Percentiles rank a stretch among this genome's conserved stretches.
Evolutionary conservation across 129 eudicot genomes (phyloP).

Genomic region (Daucus carota): DNA sequence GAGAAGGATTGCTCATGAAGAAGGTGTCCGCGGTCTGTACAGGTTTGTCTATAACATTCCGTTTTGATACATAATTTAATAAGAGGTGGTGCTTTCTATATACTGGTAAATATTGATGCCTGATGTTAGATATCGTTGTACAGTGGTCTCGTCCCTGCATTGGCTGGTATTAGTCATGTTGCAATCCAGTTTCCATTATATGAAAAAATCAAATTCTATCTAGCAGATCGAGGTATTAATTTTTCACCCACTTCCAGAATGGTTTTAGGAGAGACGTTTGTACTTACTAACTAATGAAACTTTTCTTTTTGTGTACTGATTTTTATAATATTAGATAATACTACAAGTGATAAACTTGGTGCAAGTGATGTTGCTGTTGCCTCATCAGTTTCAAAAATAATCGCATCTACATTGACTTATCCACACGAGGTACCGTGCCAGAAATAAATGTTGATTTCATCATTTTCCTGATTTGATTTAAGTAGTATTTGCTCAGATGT

Average conservation of each 20-base stretch:
- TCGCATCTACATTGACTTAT: slow-evolving; percentile 91
- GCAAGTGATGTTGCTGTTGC: slow-evolving; percentile 91
- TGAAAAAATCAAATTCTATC: slow-evolving; percentile 76
- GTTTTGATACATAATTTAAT: slow-evolving; percentile 1
- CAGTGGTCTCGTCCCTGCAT: slow-evolving; percentile 97
- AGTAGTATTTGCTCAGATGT: too few species aligned
- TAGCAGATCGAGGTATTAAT: slow-evolving; percentile 64
- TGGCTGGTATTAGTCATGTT: slow-evolving; percentile 95
- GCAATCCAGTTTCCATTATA: slow-evolving; percentile 95
- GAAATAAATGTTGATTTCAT: background rate
- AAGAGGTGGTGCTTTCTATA: slow-evolving; percentile 10
- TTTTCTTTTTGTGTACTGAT: background rate
- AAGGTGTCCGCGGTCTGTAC: slow-evolving; percentile 94
- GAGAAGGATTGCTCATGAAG: slow-evolving; percentile 68
- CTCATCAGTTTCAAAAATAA: slow-evolving; percentile 86
- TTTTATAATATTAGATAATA: slow-evolving; percentile 42
- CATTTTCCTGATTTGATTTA: background rate
- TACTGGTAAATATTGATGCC: background rate
- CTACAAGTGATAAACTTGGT: slow-evolving; percentile 55
- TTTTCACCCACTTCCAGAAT: background rate
- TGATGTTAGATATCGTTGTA: slow-evolving; percentile 13
- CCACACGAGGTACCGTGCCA: slow-evolving; percentile 74
- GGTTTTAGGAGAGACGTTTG: background rate
- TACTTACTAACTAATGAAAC: background rate
- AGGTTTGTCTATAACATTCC: slow-evolving; percentile 39